These are phyloP conservation scores for Quercus suber DNA, from an alignment of 306 rosid genomes.

Conservation along the genomic window DNA sequence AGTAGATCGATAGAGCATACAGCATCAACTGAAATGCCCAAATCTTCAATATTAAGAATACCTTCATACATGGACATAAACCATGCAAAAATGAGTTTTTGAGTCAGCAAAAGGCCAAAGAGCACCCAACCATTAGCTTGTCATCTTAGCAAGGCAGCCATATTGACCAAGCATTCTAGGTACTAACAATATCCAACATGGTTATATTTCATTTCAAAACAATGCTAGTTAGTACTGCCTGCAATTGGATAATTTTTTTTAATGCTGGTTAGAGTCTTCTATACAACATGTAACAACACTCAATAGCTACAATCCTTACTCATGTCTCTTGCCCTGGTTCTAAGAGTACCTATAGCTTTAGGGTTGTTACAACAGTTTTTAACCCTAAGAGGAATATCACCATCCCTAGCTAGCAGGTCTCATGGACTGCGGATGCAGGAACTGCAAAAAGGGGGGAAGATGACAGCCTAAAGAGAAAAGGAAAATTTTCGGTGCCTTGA, in stretches of 20 bases:
- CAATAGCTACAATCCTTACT: slow-evolving; percentile 55
- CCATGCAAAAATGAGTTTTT: slow-evolving; percentile 6
- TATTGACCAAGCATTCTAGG: slow-evolving; percentile 92
- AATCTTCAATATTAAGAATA: slow-evolving; percentile 78
- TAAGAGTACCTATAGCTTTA: slow-evolving; percentile 88
- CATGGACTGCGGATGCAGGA: slow-evolving; percentile 96
- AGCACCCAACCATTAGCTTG: slow-evolving; percentile 14
- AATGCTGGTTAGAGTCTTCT: slow-evolving; percentile 8
- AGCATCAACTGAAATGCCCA: slow-evolving; percentile 77
- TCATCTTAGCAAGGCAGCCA: slow-evolving; percentile 94
- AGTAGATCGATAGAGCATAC: slow-evolving; percentile 44
- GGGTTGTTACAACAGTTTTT: slow-evolving; percentile 89
- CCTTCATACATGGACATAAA: slow-evolving; percentile 40
- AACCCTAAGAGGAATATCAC: slow-evolving; percentile 92
- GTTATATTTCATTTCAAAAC: slow-evolving; percentile 86
- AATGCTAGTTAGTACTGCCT: slow-evolving; percentile 89
- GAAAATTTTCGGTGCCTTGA: too few species aligned
- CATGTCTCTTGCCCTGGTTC: slow-evolving; percentile 81
- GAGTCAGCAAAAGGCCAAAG: neutral
- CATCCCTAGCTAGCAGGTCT: slow-evolving; percentile 85
- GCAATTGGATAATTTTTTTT: slow-evolving; percentile 22
- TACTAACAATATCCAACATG: slow-evolving; percentile 95
- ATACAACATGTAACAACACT: slow-evolving; percentile 18
- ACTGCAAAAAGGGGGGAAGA: slow-evolving; percentile 43
- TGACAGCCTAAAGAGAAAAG: neutral